phyloP scores from a whole-genome alignment of 2,329 filamentous ascomycete genomes.

The Laburnicola sp. region DNA sequence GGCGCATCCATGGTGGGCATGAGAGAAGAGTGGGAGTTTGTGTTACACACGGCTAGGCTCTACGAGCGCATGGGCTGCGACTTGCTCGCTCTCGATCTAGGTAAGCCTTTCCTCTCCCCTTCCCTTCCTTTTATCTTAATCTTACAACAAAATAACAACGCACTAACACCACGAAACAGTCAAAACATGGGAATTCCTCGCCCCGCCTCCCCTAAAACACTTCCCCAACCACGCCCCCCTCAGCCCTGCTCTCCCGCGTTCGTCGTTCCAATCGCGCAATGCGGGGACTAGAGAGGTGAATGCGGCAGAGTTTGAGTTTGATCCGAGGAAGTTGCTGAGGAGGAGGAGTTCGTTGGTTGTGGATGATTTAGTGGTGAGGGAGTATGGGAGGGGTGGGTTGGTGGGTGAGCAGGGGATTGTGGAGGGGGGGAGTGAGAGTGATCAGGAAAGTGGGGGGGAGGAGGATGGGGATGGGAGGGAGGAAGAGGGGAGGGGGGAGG shows the following conservation, averaged over 20 bases:
- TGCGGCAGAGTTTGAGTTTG: constrained; percentile 48
- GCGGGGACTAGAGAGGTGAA: too few species aligned
- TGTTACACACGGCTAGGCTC: constrained; percentile 79
- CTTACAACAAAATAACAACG: too few species aligned
- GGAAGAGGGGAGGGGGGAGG: constrained; percentile 47
- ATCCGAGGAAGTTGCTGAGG: constrained; percentile 69
- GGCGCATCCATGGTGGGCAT: constrained; percentile 82
- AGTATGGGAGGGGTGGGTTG: constrained; percentile 29
- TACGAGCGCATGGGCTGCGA: constrained; percentile 95
- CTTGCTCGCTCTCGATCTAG: constrained; percentile 80
- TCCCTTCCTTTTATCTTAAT: not conserved
- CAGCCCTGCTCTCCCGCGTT: constrained; percentile 31
- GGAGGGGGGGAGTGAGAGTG: constrained; percentile 23
- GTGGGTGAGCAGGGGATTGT: constrained; percentile 20
- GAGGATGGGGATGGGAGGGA: constrained; percentile 39
- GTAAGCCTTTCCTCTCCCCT: constrained; percentile 49
- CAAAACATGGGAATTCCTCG: constrained; percentile 78
- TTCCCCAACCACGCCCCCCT: constrained; percentile 24
- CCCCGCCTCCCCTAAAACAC: constrained; percentile 41
- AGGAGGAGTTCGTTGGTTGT: constrained; percentile 78
- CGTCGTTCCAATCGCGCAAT: constrained; percentile 25
- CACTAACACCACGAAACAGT: constrained; percentile 52
- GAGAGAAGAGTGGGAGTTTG: constrained; percentile 82
- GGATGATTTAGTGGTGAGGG: constrained; percentile 64
- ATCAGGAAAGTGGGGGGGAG: constrained; percentile 15